Percentiles rank a stretch among this genome's conserved stretches.
Conservation (phyloP, 2,329 filamentous ascomycete genomes). For the Trichoderma simmonsii region DNA sequence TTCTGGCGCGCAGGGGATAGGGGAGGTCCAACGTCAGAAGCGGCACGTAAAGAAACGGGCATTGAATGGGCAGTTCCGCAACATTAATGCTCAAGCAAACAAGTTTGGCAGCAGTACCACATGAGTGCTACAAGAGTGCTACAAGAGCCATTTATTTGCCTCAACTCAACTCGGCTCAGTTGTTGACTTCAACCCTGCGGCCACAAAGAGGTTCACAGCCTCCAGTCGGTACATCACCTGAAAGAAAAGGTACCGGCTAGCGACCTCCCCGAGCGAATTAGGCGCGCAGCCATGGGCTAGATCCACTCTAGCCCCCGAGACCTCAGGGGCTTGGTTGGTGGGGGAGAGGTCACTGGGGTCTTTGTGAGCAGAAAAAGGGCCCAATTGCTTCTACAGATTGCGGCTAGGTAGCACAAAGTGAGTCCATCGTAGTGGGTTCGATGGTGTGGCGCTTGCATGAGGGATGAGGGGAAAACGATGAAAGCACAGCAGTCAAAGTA, state of each 20-base stretch:
- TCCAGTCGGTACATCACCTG: not conserved
- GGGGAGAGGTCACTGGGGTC: not conserved
- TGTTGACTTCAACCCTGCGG: not conserved
- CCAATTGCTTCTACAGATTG: not conserved
- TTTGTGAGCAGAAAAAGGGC: not conserved
- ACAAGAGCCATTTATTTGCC: not conserved
- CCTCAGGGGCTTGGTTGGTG: not conserved
- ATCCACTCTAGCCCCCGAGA: constrained; percentile 1
- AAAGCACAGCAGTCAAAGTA: not conserved
- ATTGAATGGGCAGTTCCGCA: not conserved
- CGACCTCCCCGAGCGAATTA: not conserved
- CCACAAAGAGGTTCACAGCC: not conserved
- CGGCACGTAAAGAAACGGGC: not conserved
- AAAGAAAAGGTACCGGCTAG: not conserved
- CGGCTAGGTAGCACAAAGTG: not conserved
- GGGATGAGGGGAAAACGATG: not conserved
- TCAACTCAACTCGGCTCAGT: not conserved
- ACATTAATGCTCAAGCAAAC: not conserved
- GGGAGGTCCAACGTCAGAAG: not conserved
- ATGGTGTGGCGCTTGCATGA: not conserved
- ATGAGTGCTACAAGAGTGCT: not conserved
- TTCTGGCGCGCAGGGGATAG: not conserved
- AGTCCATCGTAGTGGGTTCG: not conserved
- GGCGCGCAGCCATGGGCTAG: not conserved
- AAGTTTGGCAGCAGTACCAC: not conserved